Evolutionary conservation across 176 grass and related monocot genomes (phyloP), one percentile per base, ranked within the genome.

Genomic region (Zoysia japonica): DNA sequence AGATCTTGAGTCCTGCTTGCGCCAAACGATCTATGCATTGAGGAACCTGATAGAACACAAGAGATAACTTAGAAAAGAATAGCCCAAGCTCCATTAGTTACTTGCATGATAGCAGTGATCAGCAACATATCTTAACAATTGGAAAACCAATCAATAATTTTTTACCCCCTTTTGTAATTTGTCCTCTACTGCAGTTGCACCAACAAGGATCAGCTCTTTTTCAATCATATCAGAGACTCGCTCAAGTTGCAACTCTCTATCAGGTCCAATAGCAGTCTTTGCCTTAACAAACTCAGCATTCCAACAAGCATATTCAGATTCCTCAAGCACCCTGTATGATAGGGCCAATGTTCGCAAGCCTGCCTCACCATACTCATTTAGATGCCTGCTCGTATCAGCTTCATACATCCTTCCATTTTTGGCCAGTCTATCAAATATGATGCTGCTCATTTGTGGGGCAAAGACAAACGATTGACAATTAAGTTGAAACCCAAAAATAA

Each of bases 11-110:
- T 87, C 94, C 94, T 86, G 94, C 94, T 88, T 94, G 91, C 5
- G 94, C 94, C 80, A 97, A 89, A 61, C 91, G 93, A 93, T 99
- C 92, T 85, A 95, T 93, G 73, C 96, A 99, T 67, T 95, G 90
- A 51, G 88, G 96, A 82, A 99, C 92, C 96, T 99, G 78, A 72
- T 83, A 74, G 75, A 65, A 71, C n/a, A 70, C 28, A 28, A 28
- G 28, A 28, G 28, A 28, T 28, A 28, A 28, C 28, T 69, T 71
- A 60, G 49, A 72, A 72, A 7, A 72, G 74, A 72, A 73, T 78
- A 70, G 50, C 72, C 68, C 35, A 75, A 88, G 54, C 78, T 7
- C 59, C 84, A 84, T 82, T 16, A 78, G 59, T 74, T 52, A 78
- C 41, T 71, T 67, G 70, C 50, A 77, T 65, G 68, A 81, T 57